Conservation (phyloP, 306 rosid genomes). For the Rosa rugosa region DNA sequence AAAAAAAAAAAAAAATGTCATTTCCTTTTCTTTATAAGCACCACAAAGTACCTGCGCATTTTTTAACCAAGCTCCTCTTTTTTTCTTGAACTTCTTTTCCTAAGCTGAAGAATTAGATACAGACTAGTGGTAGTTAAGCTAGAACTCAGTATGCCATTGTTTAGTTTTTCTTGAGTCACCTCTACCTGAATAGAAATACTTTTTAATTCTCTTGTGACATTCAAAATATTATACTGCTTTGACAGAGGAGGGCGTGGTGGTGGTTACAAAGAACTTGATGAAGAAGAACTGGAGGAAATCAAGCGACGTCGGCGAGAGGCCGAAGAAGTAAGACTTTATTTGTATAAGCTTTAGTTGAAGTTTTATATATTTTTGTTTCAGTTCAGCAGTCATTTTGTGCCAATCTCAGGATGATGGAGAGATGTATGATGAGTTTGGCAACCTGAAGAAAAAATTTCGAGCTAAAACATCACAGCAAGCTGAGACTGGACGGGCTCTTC, state of each 20-base stretch:
- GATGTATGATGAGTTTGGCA: conserved; percentile 97
- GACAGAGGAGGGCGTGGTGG: conserved; percentile 98
- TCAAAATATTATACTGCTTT: conserved; percentile 15
- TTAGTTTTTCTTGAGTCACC: conserved; percentile 10
- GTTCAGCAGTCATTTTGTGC: conserved; percentile 22
- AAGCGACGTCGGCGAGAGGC: conserved; percentile 94
- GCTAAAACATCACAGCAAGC: conserved; percentile 77
- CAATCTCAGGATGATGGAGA: conserved; percentile 88
- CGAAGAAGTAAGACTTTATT: conserved; percentile 69
- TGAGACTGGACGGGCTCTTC: conserved; percentile 69
- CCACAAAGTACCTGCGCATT: neutral
- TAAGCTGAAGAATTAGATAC: conserved; percentile 6
- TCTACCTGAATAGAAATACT: neutral
- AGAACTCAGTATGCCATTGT: neutral
- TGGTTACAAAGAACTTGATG: conserved; percentile 99
- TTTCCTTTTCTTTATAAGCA: neutral
- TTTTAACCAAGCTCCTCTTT: neutral
- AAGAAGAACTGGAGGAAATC: conserved; percentile 94
- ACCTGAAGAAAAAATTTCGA: conserved; percentile 95
- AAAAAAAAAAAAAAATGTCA: neutral
- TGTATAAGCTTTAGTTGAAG: conserved; percentile 15
- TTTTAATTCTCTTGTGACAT: neutral
- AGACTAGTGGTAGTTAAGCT: neutral
- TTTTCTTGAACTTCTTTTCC: neutral
- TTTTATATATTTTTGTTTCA: neutral